Evolutionary conservation across 2,329 filamentous ascomycete genomes (phyloP).

Genomic region (Colletotrichum sansevieriae): DNA sequence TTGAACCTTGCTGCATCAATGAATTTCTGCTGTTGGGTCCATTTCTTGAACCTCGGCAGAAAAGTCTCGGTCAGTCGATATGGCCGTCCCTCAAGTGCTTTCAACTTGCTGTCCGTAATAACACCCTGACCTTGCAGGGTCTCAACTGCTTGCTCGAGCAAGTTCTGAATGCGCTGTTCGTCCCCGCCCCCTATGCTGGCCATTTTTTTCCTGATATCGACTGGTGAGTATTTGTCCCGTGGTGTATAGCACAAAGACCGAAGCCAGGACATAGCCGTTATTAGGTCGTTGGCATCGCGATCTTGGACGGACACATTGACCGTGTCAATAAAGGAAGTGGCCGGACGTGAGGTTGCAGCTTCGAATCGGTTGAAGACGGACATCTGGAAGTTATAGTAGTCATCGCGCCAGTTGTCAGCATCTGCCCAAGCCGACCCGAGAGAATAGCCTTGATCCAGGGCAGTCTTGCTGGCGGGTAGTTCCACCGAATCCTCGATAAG

Average conservation of each 20-base stretch:
- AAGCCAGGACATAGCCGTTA: conserved; percentile 70
- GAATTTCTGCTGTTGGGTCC: conserved; percentile 67
- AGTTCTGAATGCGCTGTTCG: conserved; percentile 51
- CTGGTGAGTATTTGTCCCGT: conserved; percentile 61
- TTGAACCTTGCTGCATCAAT: conserved; percentile 72
- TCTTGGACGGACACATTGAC: conserved; percentile 1
- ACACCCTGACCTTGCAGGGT: conserved; percentile 65
- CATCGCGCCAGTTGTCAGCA: conserved; percentile 65
- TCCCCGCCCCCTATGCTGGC: conserved; percentile 60
- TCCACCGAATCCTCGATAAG: conserved; percentile 54
- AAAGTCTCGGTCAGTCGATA: conserved; percentile 74
- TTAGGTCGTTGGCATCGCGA: conserved; percentile 47
- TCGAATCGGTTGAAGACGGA: conserved; percentile 71
- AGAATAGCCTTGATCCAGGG: conserved; percentile 59
- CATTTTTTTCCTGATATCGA: conserved; percentile 64
- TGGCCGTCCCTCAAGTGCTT: conserved; percentile 69
- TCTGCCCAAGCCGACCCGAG: conserved; percentile 53
- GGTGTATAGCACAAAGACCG: conserved; percentile 69
- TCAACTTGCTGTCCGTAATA: conserved; percentile 70
- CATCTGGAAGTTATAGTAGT: conserved; percentile 66
- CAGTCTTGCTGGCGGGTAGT: conserved; percentile 61
- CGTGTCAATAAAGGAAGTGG: conserved; percentile 52
- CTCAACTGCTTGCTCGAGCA: conserved; percentile 63
- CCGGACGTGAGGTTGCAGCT: conserved; percentile 63
- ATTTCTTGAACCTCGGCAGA: conserved; percentile 67